These are phyloP conservation scores for Cephalotrichum gorgonifer DNA, from an alignment of 2,329 filamentous ascomycete species.

Conservation along the genomic window DNA sequence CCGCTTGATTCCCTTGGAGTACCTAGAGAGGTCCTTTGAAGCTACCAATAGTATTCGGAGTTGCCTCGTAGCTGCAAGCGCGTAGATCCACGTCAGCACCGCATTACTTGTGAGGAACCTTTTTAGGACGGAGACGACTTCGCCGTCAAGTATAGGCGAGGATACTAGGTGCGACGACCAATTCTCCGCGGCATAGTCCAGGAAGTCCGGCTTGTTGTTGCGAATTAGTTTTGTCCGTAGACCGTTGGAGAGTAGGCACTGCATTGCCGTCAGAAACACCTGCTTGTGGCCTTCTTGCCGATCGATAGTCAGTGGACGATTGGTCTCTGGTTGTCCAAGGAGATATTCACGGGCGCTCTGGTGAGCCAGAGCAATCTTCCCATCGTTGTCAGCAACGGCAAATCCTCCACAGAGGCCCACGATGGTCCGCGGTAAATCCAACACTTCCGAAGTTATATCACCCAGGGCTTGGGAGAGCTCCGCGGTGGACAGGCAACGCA, in stretches of 20 bases:
- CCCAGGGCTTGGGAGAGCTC: conserved; percentile 15
- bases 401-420: conserved; percentile 19
- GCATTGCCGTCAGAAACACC: conserved; percentile 14
- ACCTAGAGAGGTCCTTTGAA: too few species aligned
- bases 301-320: conserved; percentile 9
- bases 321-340: neutral
- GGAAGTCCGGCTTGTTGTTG: conserved; percentile 6
- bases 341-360: conserved; percentile 24
- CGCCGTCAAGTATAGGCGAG: too few species aligned
- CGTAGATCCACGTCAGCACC: conserved; percentile 22
- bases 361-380: conserved; percentile 19
- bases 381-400: conserved; percentile 16
- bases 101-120: conserved; percentile 14
- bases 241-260: conserved; percentile 8
- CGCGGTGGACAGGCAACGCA: conserved; percentile 11
- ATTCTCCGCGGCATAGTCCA: conserved; percentile 14
- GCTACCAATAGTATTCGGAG: conserved; percentile 14
- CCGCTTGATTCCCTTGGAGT: conserved; percentile 9
- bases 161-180: conserved; percentile 16
- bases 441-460: conserved; percentile 8
- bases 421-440: conserved; percentile 17
- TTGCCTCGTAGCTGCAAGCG: conserved; percentile 13
- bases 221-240: conserved; percentile 8
- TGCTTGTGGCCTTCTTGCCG: conserved; percentile 8
- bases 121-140: conserved; percentile 8